These are phyloP conservation scores for Xylariaceae sp. DNA, from an alignment of 2,329 filamentous ascomycete genomes.

Conservation along the genomic window DNA sequence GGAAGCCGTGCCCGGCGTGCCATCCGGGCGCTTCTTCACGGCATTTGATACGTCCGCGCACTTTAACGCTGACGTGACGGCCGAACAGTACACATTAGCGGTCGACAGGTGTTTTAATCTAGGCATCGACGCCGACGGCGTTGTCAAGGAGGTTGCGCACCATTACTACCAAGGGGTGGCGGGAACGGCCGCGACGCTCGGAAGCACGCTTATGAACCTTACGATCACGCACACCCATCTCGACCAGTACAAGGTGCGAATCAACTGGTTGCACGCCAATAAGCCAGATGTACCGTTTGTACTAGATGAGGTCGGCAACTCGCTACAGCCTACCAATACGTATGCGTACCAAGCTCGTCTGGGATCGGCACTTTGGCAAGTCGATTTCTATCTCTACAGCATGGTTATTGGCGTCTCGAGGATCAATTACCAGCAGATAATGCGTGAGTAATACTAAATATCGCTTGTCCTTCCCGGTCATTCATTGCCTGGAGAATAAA, in stretches of 20 bases:
- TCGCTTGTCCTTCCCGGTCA: background rate
- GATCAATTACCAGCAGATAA: conserved; percentile 49
- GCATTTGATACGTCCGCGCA: conserved; percentile 45
- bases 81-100: conserved; percentile 38
- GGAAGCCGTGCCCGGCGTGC: conserved; percentile 34
- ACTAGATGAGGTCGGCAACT: conserved; percentile 47
- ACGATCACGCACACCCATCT: conserved; percentile 39
- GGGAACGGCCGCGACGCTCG: conserved; percentile 40
- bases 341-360: conserved; percentile 45
- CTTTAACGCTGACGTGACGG: conserved; percentile 29
- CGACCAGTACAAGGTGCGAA: conserved; percentile 40
- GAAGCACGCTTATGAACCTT: conserved; percentile 41
- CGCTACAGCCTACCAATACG: conserved; percentile 40
- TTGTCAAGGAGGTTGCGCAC: conserved; percentile 46
- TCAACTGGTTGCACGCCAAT: conserved; percentile 44
- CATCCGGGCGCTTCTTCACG: conserved; percentile 43
- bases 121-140: conserved; percentile 43
- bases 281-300: conserved; percentile 43
- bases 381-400: conserved; percentile 47
- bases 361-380: conserved; percentile 47
- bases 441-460: conserved; percentile 33
- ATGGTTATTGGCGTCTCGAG: conserved; percentile 45
- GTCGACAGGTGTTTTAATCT: conserved; percentile 42
- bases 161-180: conserved; percentile 48
- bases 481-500: background rate